Evolutionary conservation across 257 asterid species (phyloP), one percentile per base, ranked within the genome.

Genomic region (Fraxinus pennsylvanica): DNA sequence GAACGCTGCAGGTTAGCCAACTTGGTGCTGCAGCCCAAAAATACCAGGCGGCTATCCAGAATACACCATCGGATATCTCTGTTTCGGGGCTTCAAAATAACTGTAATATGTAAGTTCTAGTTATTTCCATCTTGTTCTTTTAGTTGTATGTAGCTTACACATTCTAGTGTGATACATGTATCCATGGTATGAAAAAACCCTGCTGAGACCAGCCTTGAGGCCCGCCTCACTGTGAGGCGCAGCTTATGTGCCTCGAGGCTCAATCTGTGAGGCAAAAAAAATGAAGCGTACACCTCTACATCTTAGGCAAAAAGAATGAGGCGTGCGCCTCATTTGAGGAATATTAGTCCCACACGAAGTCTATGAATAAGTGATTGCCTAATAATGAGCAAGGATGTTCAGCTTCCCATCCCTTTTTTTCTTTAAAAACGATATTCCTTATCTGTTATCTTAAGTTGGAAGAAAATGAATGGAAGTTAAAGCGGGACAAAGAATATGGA

Each of bases 11-110:
- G 84, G 80, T 73, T 67, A 19, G 52, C 69, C 76, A 83, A 67
- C 84, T 83, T 12, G 78, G 76, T 45, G 69, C 74, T 35, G 81
- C 84, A 72, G 50, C 54, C 27, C 74, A 76, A 43, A 67, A 76
- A 13, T 83, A 72, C 79, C 74, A 76, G 76, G 39, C 25, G 45
- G 57, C 78, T 68, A 33, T 74, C 25, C 78, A 39, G 9, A 72
- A 74, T 39, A 39, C 70, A n/a, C 73, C 79, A 15, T 43, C 76
- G 10, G 73, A 67, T 8, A 17, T 25, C 57, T 13, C 78, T 66
- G 15, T 63, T 4, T 47, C 59, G 29, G 83, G 76, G 30, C 41
- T 75, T 10, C 69, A 43, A 67, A 66, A 38, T 29, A 68, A 12
- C 57, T 14, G 68, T 15, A 76, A 79, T 15, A 41, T 43, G 86